phyloP scores from a whole-genome alignment of 495 filamentous ascomycete genomes.

The Penicillium longicatenatum region DNA sequence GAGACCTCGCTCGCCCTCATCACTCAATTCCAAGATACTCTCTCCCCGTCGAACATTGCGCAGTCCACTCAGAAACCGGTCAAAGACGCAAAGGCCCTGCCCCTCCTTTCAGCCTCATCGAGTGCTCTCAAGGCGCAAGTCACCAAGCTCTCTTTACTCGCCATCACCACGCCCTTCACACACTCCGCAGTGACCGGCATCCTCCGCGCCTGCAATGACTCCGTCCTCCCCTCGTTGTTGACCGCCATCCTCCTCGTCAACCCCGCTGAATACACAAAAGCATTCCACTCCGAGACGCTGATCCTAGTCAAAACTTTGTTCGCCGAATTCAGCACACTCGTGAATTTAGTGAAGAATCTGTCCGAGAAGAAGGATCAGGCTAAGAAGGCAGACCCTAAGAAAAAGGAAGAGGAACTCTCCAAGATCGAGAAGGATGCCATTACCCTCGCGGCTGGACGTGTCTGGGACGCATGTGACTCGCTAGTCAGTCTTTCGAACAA shows the following conservation, averaged over 20 bases:
- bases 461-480: conserved; percentile 71
- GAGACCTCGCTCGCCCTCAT: conserved; percentile 36
- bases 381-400: conserved; percentile 24
- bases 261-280: conserved; percentile 55
- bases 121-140: conserved; percentile 74
- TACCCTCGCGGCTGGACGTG: conserved; percentile 47
- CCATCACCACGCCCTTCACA: conserved; percentile 83
- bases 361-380: conserved; percentile 26
- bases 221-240: conserved; percentile 69
- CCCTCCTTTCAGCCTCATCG: conserved; percentile 65
- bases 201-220: conserved; percentile 63
- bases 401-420: conserved; percentile 28
- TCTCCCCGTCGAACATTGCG: conserved; percentile 24
- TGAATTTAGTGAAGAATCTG: conserved; percentile 36
- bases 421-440: conserved; percentile 42
- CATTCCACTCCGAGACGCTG: conserved; percentile 56
- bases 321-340: conserved; percentile 39
- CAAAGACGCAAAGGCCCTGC: conserved; percentile 51
- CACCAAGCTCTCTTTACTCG: conserved; percentile 82
- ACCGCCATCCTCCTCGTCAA: conserved; percentile 66
- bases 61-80: conserved; percentile 24
- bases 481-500: conserved; percentile 60
- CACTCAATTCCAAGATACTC: conserved; percentile 42
- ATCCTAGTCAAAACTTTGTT: conserved; percentile 36
- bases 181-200: conserved; percentile 69